These are phyloP conservation scores for Lentithecium fluviatile DNA, from an alignment of 495 filamentous ascomycete species.

Conservation along the genomic window DNA sequence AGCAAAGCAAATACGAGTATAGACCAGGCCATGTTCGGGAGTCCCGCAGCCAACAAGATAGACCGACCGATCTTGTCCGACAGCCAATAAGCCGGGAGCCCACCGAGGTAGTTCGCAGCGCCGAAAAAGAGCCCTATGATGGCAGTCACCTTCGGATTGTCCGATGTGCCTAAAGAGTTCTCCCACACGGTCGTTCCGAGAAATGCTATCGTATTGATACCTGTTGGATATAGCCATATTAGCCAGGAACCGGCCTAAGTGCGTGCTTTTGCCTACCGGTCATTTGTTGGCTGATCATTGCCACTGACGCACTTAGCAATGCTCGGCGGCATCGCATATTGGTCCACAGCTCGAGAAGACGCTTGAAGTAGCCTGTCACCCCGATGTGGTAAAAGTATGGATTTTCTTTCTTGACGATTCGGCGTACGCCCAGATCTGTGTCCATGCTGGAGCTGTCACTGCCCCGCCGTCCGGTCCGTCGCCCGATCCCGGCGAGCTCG, in stretches of 20 bases:
- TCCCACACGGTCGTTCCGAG: slow-evolving; percentile 15
- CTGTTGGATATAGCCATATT: no score
- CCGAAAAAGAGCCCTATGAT: slow-evolving; percentile 14
- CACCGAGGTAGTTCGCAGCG: slow-evolving; percentile 12
- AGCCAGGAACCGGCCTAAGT: no score
- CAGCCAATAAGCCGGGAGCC: slow-evolving; percentile 13
- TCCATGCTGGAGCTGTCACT: slow-evolving; percentile 14
- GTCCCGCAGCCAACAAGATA: slow-evolving; percentile 5
- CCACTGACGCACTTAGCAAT: neutral
- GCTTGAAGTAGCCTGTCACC: slow-evolving; percentile 17
- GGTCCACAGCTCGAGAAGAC: slow-evolving; percentile 3
- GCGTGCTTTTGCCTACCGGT: no score
- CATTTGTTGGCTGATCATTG: slow-evolving; percentile 12
- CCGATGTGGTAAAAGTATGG: slow-evolving; percentile 21
- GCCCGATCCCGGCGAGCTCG: neutral
- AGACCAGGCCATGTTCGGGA: slow-evolving; percentile 19
- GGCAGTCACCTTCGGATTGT: neutral
- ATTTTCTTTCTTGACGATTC: slow-evolving; percentile 4
- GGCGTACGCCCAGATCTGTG: neutral
- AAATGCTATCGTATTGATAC: slow-evolving; percentile 7
- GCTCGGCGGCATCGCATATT: slow-evolving; percentile 14
- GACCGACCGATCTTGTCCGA: slow-evolving; percentile 18
- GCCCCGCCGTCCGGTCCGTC: neutral
- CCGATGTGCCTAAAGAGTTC: neutral
- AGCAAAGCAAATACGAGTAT: slow-evolving; percentile 15